Conservation (phyloP, 371 early-diverging fungal genomes). For the Zancudomyces culisetae region DNA sequence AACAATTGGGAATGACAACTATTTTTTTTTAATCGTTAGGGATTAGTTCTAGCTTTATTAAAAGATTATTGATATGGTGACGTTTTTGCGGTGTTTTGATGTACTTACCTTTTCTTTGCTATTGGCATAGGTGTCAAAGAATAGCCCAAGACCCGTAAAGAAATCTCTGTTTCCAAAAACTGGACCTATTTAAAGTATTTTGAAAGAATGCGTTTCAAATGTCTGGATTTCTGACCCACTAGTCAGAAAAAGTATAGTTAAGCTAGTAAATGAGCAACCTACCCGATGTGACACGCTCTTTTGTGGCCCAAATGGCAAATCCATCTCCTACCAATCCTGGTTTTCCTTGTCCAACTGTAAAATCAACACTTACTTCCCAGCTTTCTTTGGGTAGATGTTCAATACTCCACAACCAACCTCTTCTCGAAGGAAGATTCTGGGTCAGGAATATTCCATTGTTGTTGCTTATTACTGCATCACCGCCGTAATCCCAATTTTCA, state of each 20-base stretch:
- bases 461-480: constrained; percentile 41
- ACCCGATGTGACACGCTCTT: constrained; percentile 30
- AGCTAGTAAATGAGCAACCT: constrained; percentile 3
- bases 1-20: constrained; percentile 58
- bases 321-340: constrained; percentile 73
- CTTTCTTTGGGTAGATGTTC: constrained; percentile 44
- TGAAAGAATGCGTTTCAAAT: constrained; percentile 3
- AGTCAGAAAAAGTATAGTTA: background rate
- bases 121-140: constrained; percentile 93
- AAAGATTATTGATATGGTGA: too few species aligned
- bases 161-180: constrained; percentile 80
- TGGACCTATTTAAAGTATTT: constrained; percentile 33
- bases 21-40: too few species aligned
- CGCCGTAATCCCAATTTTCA: constrained; percentile 23
- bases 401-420: constrained; percentile 71
- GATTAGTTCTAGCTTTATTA: too few species aligned
- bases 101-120: constrained; percentile 30
- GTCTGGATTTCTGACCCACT: background rate
- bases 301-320: constrained; percentile 76
- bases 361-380: constrained; percentile 85
- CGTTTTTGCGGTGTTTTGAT: too few species aligned
- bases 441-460: constrained; percentile 65
- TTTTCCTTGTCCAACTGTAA: constrained; percentile 50
- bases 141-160: constrained; percentile 81
- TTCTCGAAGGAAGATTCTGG: constrained; percentile 49